phyloP scores from a whole-genome alignment of 345 rosid species.

The Syzygium aqueum region DNA sequence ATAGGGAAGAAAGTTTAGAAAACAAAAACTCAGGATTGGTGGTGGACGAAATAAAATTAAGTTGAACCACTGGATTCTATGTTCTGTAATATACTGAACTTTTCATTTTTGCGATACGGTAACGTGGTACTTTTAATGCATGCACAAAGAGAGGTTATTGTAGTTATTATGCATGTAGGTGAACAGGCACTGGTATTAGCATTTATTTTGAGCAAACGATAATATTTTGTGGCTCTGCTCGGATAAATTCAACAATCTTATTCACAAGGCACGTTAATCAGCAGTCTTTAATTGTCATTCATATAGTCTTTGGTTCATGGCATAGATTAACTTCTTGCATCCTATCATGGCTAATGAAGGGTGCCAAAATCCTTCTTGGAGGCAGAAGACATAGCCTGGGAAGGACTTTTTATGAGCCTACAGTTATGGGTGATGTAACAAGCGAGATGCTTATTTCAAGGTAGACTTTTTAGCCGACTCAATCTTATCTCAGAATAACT shows the following conservation, averaged over 20 bases:
- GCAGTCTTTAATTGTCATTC: not conserved
- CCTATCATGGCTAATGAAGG: constrained; percentile 24
- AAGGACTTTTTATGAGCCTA: constrained; percentile 91
- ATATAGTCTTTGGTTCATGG: not conserved
- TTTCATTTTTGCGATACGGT: not conserved
- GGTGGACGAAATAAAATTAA: not conserved
- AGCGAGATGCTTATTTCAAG: constrained; percentile 65
- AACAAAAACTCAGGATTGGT: not conserved
- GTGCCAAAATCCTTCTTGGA: constrained; percentile 86
- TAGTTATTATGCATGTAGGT: not conserved
- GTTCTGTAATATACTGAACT: not conserved
- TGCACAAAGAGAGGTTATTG: not conserved
- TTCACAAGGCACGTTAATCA: not conserved
- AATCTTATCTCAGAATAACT: not conserved
- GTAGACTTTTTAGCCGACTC: constrained; percentile 20
- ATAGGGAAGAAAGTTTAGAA: not conserved
- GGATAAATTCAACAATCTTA: not conserved
- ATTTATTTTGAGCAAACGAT: not conserved
- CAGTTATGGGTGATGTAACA: constrained; percentile 59
- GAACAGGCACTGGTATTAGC: not conserved
- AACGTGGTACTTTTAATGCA: not conserved
- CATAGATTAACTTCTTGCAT: not conserved
- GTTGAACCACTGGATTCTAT: not conserved
- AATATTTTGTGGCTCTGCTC: not conserved
- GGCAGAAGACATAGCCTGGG: constrained; percentile 94